Evolutionary conservation across 345 rosid species (phyloP), one percentile per base, ranked within the genome.

Genomic region (Pseudoturritis turrita): DNA sequence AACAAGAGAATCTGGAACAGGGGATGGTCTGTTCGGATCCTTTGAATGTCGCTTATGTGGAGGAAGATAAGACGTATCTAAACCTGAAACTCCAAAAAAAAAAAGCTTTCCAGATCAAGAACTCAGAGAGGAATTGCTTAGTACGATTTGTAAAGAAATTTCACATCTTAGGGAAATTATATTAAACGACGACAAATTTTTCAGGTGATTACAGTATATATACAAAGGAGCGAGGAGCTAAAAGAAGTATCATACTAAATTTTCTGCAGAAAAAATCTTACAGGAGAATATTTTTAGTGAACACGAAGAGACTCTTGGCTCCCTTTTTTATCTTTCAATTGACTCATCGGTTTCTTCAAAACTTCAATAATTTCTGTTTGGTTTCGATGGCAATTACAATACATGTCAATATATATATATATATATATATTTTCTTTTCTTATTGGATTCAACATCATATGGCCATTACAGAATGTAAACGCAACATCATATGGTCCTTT

Each of bases 41-140:
- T 55, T 71, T 3, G 78, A 72, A 56, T 77, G 79, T 23, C 90
- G 81, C 82, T 82, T 86, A 65, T 84, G 85, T 21, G 87, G 88
- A 23, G 89, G 88, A 55, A 87, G 40, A 36, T 87, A 87, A 56
- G 92, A 83, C 92, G 83, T 85, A 10, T 61, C 21, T 55, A 7
- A 39, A 50, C 21, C 35, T 25, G 25, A 77, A 68, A 43, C 54
- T 54, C 17, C n/a, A 0, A n/a, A 25, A 65, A 44, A n/a, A 14
- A 1, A 44, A 2, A 18, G n/a, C 44, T 40, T 12, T 44, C 14
- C 28, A 54, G 65, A 37, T 13, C 12, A 28, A 36, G 15, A 23
- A 7, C 15, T 10, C 44, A 49, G 31, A 33, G 14, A 21, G 31
- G 23, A 36, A 21, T 10, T 8, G 18, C 29, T 15, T 43, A 45